Percentiles rank a stretch among this genome's conserved stretches.
phyloP scores from a whole-genome alignment of 805 yeast genomes.

The Starmerella lactis-condensi region DNA sequence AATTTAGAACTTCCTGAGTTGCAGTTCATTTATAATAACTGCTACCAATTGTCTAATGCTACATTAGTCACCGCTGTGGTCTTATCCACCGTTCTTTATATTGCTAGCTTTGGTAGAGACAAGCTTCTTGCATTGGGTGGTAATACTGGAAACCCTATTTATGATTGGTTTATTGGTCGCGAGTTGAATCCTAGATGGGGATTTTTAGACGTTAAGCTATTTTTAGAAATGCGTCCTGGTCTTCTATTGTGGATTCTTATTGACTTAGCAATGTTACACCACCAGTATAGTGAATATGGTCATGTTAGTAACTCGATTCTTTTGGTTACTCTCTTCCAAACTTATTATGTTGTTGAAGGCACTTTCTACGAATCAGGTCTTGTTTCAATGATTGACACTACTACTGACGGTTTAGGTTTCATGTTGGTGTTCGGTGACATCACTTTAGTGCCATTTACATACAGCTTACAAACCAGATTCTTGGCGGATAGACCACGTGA shows the following conservation, averaged over 20 bases:
- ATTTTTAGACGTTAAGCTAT: slow-evolving; percentile 68
- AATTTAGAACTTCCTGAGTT: slow-evolving; percentile 56
- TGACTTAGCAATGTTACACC: slow-evolving; percentile 62
- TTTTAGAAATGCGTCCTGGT: slow-evolving; percentile 90
- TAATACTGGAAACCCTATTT: slow-evolving; percentile 52
- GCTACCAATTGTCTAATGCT: slow-evolving; percentile 43
- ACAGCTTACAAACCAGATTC: slow-evolving; percentile 70
- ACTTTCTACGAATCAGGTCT: slow-evolving; percentile 80
- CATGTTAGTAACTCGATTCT: slow-evolving; percentile 51
- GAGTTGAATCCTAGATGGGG: slow-evolving; percentile 87
- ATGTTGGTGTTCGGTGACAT: slow-evolving; percentile 93
- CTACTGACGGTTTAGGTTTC: slow-evolving; percentile 93
- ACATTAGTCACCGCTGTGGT: slow-evolving; percentile 45
- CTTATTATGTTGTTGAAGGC: slow-evolving; percentile 76
- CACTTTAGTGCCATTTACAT: slow-evolving; percentile 81
- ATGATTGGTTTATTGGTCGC: slow-evolving; percentile 94
- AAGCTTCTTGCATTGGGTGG: slow-evolving; percentile 73
- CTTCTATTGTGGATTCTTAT: slow-evolving; percentile 68
- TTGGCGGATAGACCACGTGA: slow-evolving; percentile 44
- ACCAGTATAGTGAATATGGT: slow-evolving; percentile 49
- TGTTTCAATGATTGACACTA: slow-evolving; percentile 84
- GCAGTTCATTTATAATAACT: slow-evolving; percentile 51
- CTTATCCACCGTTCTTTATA: slow-evolving; percentile 47
- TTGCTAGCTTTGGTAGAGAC: slow-evolving; percentile 40
- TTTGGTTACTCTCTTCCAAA: slow-evolving; percentile 50